Percentiles rank a stretch among this genome's conserved stretches.
Conservation (phyloP, 306 rosid species). For the Alnus glutinosa region DNA sequence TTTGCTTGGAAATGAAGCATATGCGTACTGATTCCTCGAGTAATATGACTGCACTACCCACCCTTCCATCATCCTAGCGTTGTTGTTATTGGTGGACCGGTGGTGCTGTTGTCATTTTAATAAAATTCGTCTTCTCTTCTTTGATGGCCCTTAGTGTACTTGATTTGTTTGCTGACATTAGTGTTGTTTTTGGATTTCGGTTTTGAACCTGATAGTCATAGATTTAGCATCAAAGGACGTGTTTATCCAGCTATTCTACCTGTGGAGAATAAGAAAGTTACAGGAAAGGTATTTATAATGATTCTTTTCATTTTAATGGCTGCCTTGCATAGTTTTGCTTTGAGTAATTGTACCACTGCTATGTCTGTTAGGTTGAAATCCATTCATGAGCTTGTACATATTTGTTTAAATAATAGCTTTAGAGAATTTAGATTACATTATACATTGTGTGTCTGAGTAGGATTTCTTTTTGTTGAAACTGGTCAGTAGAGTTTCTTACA, state of each 20-base stretch:
- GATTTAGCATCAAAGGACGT: constrained; percentile 82
- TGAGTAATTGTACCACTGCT: neutral
- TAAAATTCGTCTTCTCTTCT: neutral
- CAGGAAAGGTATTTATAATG: constrained; percentile 53
- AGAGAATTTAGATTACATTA: neutral
- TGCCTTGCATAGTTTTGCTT: neutral
- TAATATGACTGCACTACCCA: neutral
- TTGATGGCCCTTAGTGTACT: neutral
- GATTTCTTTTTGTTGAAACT: neutral
- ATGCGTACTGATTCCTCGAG: neutral
- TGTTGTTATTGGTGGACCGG: neutral
- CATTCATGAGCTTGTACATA: neutral
- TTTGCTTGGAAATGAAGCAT: neutral
- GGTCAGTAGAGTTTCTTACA: neutral
- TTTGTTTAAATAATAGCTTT: neutral
- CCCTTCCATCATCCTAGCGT: neutral
- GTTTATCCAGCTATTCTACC: constrained; percentile 94
- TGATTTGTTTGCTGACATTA: neutral
- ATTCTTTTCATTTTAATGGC: neutral
- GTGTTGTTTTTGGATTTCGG: neutral
- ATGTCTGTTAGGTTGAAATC: neutral
- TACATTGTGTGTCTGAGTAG: neutral
- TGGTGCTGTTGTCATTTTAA: neutral
- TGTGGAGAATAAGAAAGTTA: constrained; percentile 45
- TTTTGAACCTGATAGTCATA: constrained; percentile 44